Base-by-base conservation (phyloP, 352 stramenopile genomes). In the Globisporangium yorkense region DNA sequence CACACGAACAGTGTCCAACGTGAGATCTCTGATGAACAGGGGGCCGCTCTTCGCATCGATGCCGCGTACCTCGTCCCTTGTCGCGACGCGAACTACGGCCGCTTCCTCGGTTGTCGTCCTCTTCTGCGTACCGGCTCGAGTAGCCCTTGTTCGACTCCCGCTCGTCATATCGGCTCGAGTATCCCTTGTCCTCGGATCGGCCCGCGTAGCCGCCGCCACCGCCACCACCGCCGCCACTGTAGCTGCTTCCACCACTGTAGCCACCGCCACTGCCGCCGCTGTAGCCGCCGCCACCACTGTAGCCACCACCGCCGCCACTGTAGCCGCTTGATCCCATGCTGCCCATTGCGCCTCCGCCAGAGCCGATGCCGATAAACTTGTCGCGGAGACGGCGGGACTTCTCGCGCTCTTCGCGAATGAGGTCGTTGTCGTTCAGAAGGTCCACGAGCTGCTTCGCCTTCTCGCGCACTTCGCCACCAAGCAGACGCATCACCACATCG, bases 371-470 rank as follows among this genome's bases (percentile, higher is more conserved):
- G 57, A 88, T 87, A 60, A 93, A 96, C 68, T 96, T 96, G 70
- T 95, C 85, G 5, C 85, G 81, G 46, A 96, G 60, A 49, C 81
- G 77, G 43, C 81, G 74, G 2, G 87, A 86, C 65, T 95, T 96
- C 68, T 96, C 85, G 56, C 87, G 74, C 61, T 96, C 87, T 7
- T 92, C 84, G 13, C 85, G 84, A 44, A 96, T 96, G 55, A 80
- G 85, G 37, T 95, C 84, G 55, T 92, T 92, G 70, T 96, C 84
- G 56, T 93, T 94, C 51, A 96, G 59, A 60, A 96, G 75, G 18
- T 94, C 87, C 44, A 93, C 68, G 27, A 96, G 76, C 60, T 89
- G 81, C 62, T 96, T 96, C 29, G 86, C 83, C 70, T 96, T 96
- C 70, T 96, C 87, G 43, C 87, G 80, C 39, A 96, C 87, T 94